Evolutionary conservation across 2,329 filamentous ascomycete species (phyloP).

Genomic region (Bipolaris gigantea): DNA sequence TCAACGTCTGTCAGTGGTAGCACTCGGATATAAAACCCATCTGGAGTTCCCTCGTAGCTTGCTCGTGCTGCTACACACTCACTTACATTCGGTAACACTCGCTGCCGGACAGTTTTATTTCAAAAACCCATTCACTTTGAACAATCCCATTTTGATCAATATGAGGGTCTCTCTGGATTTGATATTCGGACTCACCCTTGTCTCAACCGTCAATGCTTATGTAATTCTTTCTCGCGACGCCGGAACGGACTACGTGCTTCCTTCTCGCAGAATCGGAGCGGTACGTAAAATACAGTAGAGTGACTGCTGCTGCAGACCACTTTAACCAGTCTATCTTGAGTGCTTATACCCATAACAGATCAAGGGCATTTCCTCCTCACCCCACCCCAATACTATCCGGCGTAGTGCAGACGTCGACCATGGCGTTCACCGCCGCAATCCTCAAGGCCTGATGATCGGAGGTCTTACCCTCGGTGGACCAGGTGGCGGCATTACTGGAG

Average conservation of each 20-base stretch:
- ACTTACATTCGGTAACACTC: conserved; percentile 1
- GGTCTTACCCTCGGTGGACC: conserved; percentile 37
- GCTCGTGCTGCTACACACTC: not conserved
- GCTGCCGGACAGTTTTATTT: conserved; percentile 23
- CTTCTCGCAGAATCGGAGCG: conserved; percentile 19
- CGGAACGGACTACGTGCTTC: not conserved
- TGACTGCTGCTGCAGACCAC: not conserved
- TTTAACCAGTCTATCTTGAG: not conserved
- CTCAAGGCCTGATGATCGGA: conserved; percentile 29
- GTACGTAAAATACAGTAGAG: conserved; percentile 18
- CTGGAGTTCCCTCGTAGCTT: not conserved
- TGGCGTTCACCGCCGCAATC: conserved; percentile 4
- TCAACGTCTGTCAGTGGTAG: not conserved
- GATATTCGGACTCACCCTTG: conserved; percentile 23
- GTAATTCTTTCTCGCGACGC: not conserved
- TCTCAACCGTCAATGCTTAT: conserved; percentile 27
- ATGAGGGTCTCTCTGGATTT: conserved; percentile 32
- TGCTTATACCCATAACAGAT: conserved; percentile 10
- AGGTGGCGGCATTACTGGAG: conserved; percentile 31
- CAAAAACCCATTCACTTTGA: not conserved
- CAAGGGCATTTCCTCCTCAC: conserved; percentile 13
- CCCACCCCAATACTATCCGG: conserved; percentile 17
- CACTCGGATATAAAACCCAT: not conserved
- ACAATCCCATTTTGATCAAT: conserved; percentile 4
- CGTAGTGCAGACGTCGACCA: conserved; percentile 5